Percentiles rank a stretch among this genome's conserved stretches.
phyloP scores from a whole-genome alignment of 495 filamentous ascomycete species.

The Talaromyces stipitatus region DNA sequence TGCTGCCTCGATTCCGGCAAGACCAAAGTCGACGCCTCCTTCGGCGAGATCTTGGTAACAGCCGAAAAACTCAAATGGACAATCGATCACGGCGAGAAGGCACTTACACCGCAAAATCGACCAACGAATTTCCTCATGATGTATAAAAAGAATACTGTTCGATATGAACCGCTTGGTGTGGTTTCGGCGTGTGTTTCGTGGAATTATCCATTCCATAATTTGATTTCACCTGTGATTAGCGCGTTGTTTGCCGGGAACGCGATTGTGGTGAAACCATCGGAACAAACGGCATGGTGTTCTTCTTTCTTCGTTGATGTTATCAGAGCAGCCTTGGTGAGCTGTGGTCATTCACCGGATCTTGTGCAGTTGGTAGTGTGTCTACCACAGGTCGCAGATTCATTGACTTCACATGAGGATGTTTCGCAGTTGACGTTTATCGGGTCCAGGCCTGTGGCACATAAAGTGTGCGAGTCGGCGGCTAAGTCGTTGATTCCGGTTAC shows the following conservation, averaged over 20 bases:
- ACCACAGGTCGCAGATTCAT: conserved; percentile 67
- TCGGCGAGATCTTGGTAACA: conserved; percentile 92
- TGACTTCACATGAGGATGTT: conserved; percentile 83
- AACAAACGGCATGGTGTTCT: conserved; percentile 88
- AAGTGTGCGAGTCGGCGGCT: conserved; percentile 79
- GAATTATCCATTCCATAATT: conserved; percentile 97
- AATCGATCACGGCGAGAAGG: conserved; percentile 80
- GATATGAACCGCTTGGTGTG: conserved; percentile 88
- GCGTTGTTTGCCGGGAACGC: conserved; percentile 89
- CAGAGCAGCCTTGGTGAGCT: conserved; percentile 68
- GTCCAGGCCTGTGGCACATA: conserved; percentile 75
- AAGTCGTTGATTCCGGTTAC: conserved; percentile 75
- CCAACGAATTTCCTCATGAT: conserved; percentile 86
- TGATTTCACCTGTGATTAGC: conserved; percentile 84
- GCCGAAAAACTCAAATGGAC: conserved; percentile 94
- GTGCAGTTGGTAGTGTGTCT: conserved; percentile 84
- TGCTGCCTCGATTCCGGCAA: conserved; percentile 97
- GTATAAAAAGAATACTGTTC: conserved; percentile 89
- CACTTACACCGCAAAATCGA: conserved; percentile 60
- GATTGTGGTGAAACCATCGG: conserved; percentile 85
- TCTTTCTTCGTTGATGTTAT: conserved; percentile 72
- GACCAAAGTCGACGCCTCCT: conserved; percentile 83
- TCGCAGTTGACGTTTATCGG: conserved; percentile 97
- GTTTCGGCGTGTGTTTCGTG: conserved; percentile 90
- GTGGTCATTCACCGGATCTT: conserved; percentile 75